Conservation (phyloP, 345 rosid genomes). For the Lagerstroemia speciosa region DNA sequence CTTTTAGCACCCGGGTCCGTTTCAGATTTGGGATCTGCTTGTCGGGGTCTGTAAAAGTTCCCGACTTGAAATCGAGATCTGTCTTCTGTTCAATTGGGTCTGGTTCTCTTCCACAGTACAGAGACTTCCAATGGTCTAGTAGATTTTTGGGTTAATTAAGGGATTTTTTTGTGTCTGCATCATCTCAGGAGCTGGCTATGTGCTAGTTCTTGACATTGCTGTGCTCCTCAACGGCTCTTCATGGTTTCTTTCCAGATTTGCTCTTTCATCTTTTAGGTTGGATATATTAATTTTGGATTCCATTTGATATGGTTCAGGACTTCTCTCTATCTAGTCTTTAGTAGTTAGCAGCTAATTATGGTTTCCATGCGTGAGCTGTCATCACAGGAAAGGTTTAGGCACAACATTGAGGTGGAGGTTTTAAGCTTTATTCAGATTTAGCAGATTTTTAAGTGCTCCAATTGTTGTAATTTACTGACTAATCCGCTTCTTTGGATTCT, state of each 20-base stretch:
- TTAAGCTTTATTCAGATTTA: slow-evolving; percentile 7
- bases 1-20: slow-evolving; percentile 28
- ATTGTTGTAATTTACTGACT: background rate
- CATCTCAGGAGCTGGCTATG: slow-evolving; percentile 11
- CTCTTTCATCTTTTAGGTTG: background rate
- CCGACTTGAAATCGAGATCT: slow-evolving; percentile 36
- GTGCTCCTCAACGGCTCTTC: slow-evolving; percentile 22
- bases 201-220: slow-evolving; percentile 11
- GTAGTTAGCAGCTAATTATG: background rate
- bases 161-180: background rate
- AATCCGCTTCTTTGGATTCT: too few relatives aligned
- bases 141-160: slow-evolving; percentile 13
- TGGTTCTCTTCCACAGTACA: slow-evolving; percentile 9
- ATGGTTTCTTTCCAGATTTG: background rate
- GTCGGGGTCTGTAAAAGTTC: slow-evolving; percentile 14
- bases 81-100: slow-evolving; percentile 14
- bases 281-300: background rate
- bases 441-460: background rate
- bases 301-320: background rate
- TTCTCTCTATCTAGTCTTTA: background rate
- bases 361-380: slow-evolving; percentile 3
- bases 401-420: slow-evolving; percentile 9
- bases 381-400: background rate
- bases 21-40: slow-evolving; percentile 30
- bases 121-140: slow-evolving; percentile 4